These are phyloP conservation scores for Solanum chmielewskii DNA, from an alignment of 257 asterid species.

Conservation along the genomic window DNA sequence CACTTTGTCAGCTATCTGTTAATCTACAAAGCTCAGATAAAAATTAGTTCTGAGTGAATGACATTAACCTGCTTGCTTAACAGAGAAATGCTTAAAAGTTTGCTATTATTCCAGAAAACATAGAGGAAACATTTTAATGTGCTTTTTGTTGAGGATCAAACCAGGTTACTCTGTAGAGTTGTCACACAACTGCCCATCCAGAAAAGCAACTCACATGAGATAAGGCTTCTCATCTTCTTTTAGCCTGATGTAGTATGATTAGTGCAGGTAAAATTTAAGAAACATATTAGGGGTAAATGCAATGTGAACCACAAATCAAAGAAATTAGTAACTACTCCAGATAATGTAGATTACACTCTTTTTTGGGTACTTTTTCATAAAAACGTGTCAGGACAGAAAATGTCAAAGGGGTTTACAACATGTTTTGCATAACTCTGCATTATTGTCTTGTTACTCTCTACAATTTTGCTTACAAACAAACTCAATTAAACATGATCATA, in stretches of 20 bases:
- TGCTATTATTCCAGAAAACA: background rate
- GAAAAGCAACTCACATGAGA: background rate
- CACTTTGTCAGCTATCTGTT: background rate
- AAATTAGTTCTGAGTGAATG: background rate
- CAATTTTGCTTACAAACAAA: background rate
- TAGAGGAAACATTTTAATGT: background rate
- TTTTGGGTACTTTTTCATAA: background rate
- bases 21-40: background rate
- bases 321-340: background rate
- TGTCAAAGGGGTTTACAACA: background rate
- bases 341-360: background rate
- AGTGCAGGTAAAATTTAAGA: background rate
- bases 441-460: background rate
- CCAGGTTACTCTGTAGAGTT: background rate
- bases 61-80: background rate
- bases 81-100: background rate
- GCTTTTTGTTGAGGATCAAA: background rate
- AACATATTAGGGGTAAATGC: background rate
- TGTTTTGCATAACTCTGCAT: background rate
- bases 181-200: background rate
- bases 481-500: constrained; percentile 14
- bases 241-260: background rate
- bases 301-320: background rate
- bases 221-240: background rate
- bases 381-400: background rate